Evolutionary conservation across 192 early-diverging fungal genomes (phyloP).

Genomic region (Pecoramyces ruminantium): DNA sequence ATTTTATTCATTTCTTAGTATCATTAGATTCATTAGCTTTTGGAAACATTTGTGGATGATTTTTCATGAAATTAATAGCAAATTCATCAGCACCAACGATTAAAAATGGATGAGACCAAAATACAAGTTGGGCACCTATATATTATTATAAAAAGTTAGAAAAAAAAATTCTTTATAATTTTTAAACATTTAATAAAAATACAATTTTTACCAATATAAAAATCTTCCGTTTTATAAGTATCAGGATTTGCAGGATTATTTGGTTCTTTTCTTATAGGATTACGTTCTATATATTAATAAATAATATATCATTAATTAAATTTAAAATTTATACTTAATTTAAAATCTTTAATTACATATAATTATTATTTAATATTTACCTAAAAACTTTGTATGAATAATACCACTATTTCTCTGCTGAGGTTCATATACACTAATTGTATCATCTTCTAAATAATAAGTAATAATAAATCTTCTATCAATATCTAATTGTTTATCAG

Average conservation of each 20-base stretch:
- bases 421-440: conserved; percentile 1
- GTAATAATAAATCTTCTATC: conserved; percentile 1
- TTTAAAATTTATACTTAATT: no score
- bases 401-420: not conserved
- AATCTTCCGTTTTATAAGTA: not conserved
- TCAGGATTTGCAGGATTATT: not conserved
- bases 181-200: not conserved
- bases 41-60: conserved; percentile 1
- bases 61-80: conserved; percentile 1
- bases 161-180: no score
- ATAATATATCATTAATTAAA: no score
- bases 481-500: not conserved
- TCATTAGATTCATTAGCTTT: not conserved
- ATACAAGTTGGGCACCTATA: not conserved
- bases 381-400: not conserved
- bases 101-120: not conserved
- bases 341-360: no score
- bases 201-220: not conserved
- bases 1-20: not conserved
- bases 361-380: not conserved
- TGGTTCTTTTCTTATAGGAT: not conserved
- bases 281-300: not conserved
- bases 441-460: conserved; percentile 1
- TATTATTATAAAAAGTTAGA: not conserved
- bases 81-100: conserved; percentile 2